These are phyloP conservation scores for Aspergillus floridensis DNA, from an alignment of 2,329 filamentous ascomycete genomes.

Conservation along the genomic window DNA sequence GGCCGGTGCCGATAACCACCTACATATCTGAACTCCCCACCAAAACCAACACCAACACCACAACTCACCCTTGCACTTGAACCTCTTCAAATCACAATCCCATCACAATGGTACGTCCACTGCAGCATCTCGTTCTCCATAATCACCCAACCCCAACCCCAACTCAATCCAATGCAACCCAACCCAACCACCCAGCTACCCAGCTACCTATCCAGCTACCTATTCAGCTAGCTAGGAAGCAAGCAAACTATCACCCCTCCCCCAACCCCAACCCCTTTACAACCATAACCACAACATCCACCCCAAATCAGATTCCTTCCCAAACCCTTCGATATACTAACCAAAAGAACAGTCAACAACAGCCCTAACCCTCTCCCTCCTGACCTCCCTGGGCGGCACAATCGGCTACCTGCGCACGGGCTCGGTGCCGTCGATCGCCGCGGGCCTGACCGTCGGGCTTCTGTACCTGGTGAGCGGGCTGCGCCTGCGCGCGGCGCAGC, in stretches of 20 bases:
- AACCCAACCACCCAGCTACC: too few relatives aligned
- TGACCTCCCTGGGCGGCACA: slow-evolving; percentile 84
- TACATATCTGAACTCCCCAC: background rate
- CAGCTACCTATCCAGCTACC: too few relatives aligned
- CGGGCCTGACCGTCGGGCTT: slow-evolving; percentile 77
- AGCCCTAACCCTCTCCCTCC: slow-evolving; percentile 72
- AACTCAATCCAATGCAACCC: too few relatives aligned
- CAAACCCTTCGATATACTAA: background rate
- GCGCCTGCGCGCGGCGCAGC: slow-evolving; percentile 69
- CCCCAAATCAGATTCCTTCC: too few relatives aligned
- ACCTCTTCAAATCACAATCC: background rate
- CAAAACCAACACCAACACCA: background rate
- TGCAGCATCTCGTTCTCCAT: too few relatives aligned
- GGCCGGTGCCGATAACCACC: too few relatives aligned
- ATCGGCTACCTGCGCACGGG: slow-evolving; percentile 82
- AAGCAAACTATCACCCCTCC: background rate
- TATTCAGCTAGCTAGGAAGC: too few relatives aligned
- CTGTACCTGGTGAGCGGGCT: slow-evolving; percentile 77
- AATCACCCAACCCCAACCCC: too few relatives aligned
- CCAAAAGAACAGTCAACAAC: slow-evolving; percentile 46
- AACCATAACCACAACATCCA: background rate
- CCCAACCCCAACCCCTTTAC: background rate
- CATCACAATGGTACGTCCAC: slow-evolving; percentile 23
- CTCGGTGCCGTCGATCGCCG: slow-evolving; percentile 81
- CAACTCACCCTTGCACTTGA: background rate